Evolutionary conservation across 2,329 filamentous ascomycete species (phyloP).

Genomic region (Aspergillus viridinutans): DNA sequence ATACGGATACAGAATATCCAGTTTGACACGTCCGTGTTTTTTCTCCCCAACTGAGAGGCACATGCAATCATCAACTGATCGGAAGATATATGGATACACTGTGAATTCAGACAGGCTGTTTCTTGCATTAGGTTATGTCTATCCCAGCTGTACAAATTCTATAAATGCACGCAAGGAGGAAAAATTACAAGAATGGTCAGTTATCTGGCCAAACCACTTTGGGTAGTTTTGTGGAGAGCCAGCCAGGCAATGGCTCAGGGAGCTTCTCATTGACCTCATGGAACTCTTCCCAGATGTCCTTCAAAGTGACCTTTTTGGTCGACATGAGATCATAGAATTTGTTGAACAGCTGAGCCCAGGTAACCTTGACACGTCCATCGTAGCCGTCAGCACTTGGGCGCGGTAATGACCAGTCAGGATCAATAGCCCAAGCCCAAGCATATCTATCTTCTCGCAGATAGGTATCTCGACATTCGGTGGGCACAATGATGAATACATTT

Average conservation of each 20-base stretch:
- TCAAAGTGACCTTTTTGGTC: conserved; percentile 3
- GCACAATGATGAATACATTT: conserved; percentile 7
- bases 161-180: too few relatives aligned
- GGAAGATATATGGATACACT: too few relatives aligned
- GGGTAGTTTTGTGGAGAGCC: not conserved
- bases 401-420: conserved; percentile 9
- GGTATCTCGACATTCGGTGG: not conserved
- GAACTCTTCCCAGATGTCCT: conserved; percentile 13
- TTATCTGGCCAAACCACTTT: too few relatives aligned
- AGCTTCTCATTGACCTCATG: not conserved
- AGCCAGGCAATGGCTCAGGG: not conserved
- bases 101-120: too few relatives aligned
- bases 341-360: not conserved
- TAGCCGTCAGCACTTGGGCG: conserved; percentile 10
- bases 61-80: too few relatives aligned
- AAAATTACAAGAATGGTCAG: too few relatives aligned
- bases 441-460: not conserved
- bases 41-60: too few relatives aligned
- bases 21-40: too few relatives aligned
- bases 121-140: too few relatives aligned
- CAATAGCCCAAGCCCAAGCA: conserved; percentile 7
- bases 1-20: too few relatives aligned
- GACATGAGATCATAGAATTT: conserved; percentile 14
- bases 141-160: too few relatives aligned
- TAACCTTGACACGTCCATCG: conserved; percentile 10